These are phyloP conservation scores for Hyaloperonospora brassicae DNA, from an alignment of 352 stramenopile species.

Conservation along the genomic window DNA sequence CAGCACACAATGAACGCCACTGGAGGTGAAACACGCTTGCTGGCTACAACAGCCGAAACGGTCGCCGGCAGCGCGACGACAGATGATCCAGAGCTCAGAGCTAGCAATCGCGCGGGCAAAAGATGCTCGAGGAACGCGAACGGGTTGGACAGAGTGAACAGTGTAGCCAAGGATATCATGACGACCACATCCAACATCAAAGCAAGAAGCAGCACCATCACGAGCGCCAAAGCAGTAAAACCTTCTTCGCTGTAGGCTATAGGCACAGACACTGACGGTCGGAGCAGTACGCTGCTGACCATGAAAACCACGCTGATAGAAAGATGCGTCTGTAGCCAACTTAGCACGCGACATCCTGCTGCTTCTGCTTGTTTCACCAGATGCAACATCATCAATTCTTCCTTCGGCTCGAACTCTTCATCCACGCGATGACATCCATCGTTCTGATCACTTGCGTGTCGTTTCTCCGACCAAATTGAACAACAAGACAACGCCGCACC, in stretches of 20 bases:
- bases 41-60: slow-evolving; percentile 42
- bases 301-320: slow-evolving; percentile 40
- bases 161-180: slow-evolving; percentile 28
- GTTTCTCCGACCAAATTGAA: slow-evolving; percentile 5
- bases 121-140: slow-evolving; percentile 40
- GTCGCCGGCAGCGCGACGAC: slow-evolving; percentile 46
- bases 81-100: slow-evolving; percentile 40
- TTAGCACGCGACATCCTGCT: slow-evolving; percentile 33
- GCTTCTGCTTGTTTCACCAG: slow-evolving; percentile 39
- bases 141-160: slow-evolving; percentile 43
- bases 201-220: slow-evolving; percentile 39
- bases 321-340: slow-evolving; percentile 31
- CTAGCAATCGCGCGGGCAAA: slow-evolving; percentile 41
- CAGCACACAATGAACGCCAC: slow-evolving; percentile 53
- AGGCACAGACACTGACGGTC: slow-evolving; percentile 6
- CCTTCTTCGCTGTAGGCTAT: slow-evolving; percentile 9
- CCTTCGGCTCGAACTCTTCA: slow-evolving; percentile 7
- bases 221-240: slow-evolving; percentile 31
- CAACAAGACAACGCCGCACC: slow-evolving; percentile 26
- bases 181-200: slow-evolving; percentile 34
- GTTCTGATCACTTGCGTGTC: slow-evolving; percentile 1
- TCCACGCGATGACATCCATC: not conserved
- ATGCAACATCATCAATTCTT: slow-evolving; percentile 36
- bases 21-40: slow-evolving; percentile 43
- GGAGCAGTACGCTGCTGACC: slow-evolving; percentile 35